Percentiles rank a stretch among this genome's conserved stretches.
Conservation (phyloP, 805 yeast species). For the Komagataella phaffii region DNA sequence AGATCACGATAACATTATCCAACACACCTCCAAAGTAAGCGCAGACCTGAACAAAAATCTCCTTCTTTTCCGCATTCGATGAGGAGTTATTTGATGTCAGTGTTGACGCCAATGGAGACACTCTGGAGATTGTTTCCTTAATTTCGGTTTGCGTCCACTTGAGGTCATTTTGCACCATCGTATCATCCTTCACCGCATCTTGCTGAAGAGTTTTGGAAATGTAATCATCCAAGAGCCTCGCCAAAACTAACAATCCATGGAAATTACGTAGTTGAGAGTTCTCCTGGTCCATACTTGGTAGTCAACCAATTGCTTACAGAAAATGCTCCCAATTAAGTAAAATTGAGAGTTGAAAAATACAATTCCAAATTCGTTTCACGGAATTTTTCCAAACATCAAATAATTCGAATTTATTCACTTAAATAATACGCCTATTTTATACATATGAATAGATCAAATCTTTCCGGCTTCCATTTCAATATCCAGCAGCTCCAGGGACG, state of each 20-base stretch:
- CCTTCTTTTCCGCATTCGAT: background rate
- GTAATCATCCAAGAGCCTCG: background rate
- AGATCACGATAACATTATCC: background rate
- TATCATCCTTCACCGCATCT: background rate
- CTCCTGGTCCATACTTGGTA: background rate
- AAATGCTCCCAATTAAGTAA: background rate
- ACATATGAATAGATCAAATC: background rate
- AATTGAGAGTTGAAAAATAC: background rate
- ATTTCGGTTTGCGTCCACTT: background rate
- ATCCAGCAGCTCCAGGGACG: conserved; percentile 46
- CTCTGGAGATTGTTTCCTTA: background rate
- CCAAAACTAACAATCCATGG: background rate
- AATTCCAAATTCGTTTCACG: background rate
- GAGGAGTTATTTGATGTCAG: background rate
- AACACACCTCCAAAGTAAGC: background rate
- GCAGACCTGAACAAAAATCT: background rate
- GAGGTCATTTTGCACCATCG: background rate
- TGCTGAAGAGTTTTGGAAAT: background rate
- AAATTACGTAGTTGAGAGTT: background rate
- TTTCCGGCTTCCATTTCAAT: conserved; percentile 9
- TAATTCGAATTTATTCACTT: background rate
- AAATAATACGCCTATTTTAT: background rate
- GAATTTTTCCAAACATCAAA: background rate
- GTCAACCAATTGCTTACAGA: background rate
- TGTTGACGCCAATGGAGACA: background rate